These are phyloP conservation scores for Cardamine resedifolia DNA, from an alignment of 345 rosid genomes.

Conservation along the genomic window DNA sequence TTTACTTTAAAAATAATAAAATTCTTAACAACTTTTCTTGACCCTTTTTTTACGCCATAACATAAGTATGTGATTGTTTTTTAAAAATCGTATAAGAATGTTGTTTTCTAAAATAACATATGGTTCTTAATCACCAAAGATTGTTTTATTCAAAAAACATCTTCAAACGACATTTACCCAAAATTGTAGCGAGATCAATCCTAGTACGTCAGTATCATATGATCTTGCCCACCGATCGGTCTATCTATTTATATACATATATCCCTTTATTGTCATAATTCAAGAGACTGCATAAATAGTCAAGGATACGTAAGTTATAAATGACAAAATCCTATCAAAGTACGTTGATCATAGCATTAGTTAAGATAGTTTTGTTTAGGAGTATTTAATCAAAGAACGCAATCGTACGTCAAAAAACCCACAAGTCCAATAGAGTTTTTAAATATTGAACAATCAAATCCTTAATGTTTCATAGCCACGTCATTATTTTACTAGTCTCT, in stretches of 20 bases:
- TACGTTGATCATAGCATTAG: not conserved
- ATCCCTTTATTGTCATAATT: not conserved
- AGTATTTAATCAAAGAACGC: not conserved
- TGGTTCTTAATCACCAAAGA: not conserved
- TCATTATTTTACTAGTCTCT: slow-evolving; percentile 16
- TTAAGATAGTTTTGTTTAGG: not conserved
- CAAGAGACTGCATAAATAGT: not conserved
- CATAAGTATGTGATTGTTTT: not conserved
- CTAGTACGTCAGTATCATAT: not conserved
- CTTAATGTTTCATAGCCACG: not conserved
- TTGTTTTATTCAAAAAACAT: not conserved
- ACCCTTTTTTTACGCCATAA: not conserved
- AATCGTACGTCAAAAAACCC: not conserved
- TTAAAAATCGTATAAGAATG: not conserved
- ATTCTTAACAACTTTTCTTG: not conserved
- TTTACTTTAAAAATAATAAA: not conserved
- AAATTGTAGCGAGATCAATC: not conserved
- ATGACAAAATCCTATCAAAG: not conserved
- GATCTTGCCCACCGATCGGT: not conserved
- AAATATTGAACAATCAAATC: not conserved
- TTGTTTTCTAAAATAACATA: not conserved
- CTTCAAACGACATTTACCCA: not conserved
- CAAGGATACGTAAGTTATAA: not conserved
- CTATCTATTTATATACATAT: not conserved
- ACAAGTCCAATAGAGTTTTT: not conserved